These are phyloP conservation scores for Vitis cinerea DNA, from an alignment of 164 flowering plant genomes.

Conservation along the genomic window DNA sequence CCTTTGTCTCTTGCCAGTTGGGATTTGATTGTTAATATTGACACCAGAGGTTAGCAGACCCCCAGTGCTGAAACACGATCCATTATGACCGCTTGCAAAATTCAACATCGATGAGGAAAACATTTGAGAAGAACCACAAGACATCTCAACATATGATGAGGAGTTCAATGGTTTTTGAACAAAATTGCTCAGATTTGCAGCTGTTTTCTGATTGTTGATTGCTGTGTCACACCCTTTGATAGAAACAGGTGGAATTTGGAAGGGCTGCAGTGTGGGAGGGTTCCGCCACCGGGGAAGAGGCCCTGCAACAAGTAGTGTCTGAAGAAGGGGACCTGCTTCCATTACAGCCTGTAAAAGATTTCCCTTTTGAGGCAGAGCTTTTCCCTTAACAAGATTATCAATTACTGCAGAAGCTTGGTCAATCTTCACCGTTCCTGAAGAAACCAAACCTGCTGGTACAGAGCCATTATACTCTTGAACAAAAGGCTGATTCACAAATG, in stretches of 20 bases:
- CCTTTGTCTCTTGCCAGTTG: constrained; percentile 45
- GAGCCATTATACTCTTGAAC: constrained; percentile 15
- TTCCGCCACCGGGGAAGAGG: constrained; percentile 80
- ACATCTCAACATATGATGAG: constrained; percentile 18
- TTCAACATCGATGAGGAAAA: constrained; percentile 36
- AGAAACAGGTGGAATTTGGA: constrained; percentile 50
- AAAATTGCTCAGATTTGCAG: not conserved
- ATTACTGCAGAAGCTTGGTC: constrained; percentile 38
- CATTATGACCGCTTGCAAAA: constrained; percentile 22
- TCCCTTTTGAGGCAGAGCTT: constrained; percentile 64
- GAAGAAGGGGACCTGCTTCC: constrained; percentile 78
- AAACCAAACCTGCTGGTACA: constrained; percentile 2
- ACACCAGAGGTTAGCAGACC: constrained; percentile 17
- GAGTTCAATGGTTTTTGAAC: constrained; percentile 14
- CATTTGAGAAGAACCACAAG: constrained; percentile 32
- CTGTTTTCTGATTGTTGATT: constrained; percentile 9
- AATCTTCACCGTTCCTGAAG: constrained; percentile 6
- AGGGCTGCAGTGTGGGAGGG: constrained; percentile 59
- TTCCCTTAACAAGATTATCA: constrained; percentile 48
- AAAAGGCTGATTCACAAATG: constrained; percentile 17
- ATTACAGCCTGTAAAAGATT: constrained; percentile 65
- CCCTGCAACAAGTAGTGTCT: constrained; percentile 76
- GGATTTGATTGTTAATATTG: constrained; percentile 12
- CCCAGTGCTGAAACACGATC: constrained; percentile 18
- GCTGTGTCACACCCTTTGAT: constrained; percentile 26